Base-by-base conservation (phyloP, 2,329 filamentous ascomycete species). In the Aureobasidium musti region DNA sequence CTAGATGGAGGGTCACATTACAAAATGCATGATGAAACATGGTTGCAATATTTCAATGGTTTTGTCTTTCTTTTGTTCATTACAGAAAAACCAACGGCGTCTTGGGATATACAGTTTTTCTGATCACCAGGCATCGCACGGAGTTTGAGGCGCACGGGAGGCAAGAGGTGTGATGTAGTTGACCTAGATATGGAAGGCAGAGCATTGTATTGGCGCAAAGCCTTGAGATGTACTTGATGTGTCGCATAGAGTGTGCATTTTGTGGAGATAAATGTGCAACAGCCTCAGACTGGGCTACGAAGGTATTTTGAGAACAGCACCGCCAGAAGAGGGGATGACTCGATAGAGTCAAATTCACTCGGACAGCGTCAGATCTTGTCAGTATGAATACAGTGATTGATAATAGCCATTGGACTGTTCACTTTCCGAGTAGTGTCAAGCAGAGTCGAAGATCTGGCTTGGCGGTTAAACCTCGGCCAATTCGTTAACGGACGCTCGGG, bases 91-190 rank as follows among this genome's bases (percentile, higher is more conserved):
- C 35, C 19, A n/a, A 52, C 26, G 57, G 57, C 57, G 57, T 61
- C 41, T 49, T 37, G 30, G 57, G 57, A 47, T 49, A 45, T 13
- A 47, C 35, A 37, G 8, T 19, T 61, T 61, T 61, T n/a, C 57
- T 35, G 57, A 49, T 26, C 37, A 35, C n/a, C 41, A 49, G 59
- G 45, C 59, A 63, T 63, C 21, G 59, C 59, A 63, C 21, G 59
- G 59, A 63, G 59, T 50, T 50, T 41, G 11, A 8, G 57, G 59
- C 59, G 59, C 23, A 50, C 8, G 33, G 59, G 35, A 43, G 54
- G 54, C 37, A 57, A 30, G 28, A 41, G 26, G 21, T 8, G 37
- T 39, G 52, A 56, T 56, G 52, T 39, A 56, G 33, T 56, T 56
- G 23, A 60, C 56, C 56, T 60, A 60, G 56, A 61, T 59, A 33